Percentiles rank a stretch among this genome's conserved stretches.
Conservation (phyloP, 2,329 filamentous ascomycete species). For the Stagonosporopsis cucurbitacearum region DNA sequence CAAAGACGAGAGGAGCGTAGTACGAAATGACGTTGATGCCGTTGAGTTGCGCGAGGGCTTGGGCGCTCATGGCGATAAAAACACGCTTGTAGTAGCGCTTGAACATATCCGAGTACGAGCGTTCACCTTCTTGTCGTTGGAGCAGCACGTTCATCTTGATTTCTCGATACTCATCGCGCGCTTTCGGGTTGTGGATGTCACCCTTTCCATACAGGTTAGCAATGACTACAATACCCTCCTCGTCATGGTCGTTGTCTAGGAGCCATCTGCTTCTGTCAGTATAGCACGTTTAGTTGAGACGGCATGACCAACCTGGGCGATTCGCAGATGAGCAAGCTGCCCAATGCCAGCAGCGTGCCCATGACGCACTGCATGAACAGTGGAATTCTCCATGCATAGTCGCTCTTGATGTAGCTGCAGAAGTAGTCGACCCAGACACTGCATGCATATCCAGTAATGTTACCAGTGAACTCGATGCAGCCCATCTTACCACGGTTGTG, state of each 20-base stretch:
- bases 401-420: slow-evolving; percentile 83
- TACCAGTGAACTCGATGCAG: slow-evolving; percentile 97
- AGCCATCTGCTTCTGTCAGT: slow-evolving; percentile 73
- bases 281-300: neutral
- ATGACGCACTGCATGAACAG: slow-evolving; percentile 93
- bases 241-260: slow-evolving; percentile 95
- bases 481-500: slow-evolving; percentile 95
- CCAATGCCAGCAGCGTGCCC: slow-evolving; percentile 82
- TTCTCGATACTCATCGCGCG: slow-evolving; percentile 93
- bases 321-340: slow-evolving; percentile 93
- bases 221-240: slow-evolving; percentile 98
- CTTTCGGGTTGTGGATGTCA: slow-evolving; percentile 91
- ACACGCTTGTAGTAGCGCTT: slow-evolving; percentile 87
- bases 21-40: slow-evolving; percentile 99
- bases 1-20: slow-evolving; percentile 95
- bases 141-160: slow-evolving; percentile 98
- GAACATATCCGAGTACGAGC: slow-evolving; percentile 94
- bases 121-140: slow-evolving; percentile 91
- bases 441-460: slow-evolving; percentile 92
- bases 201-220: slow-evolving; percentile 96
- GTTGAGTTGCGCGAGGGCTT: slow-evolving; percentile 93
- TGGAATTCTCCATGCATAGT: slow-evolving; percentile 90
- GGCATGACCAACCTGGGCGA: slow-evolving; percentile 77
- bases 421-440: slow-evolving; percentile 99
- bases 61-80: slow-evolving; percentile 98